These are phyloP conservation scores for Adansonia digitata DNA, from an alignment of 345 rosid species.

Conservation along the genomic window DNA sequence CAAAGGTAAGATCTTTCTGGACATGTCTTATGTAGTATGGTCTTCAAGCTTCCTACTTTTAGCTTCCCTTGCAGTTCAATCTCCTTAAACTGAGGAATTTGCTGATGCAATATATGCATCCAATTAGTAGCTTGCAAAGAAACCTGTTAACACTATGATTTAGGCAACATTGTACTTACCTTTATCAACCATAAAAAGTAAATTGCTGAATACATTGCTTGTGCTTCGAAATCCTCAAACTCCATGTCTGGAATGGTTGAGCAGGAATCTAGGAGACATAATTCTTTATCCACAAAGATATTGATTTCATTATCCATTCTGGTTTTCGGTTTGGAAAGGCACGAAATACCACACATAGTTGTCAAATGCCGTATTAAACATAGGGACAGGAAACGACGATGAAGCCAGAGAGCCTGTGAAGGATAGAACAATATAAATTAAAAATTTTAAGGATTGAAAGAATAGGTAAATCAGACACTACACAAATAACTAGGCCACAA, in stretches of 20 bases:
- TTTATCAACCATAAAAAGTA: constrained; percentile 72
- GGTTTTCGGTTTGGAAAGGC: constrained; percentile 21
- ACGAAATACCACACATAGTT: constrained; percentile 4
- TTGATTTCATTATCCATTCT: constrained; percentile 17
- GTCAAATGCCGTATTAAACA: constrained; percentile 48
- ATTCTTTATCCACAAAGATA: constrained; percentile 55
- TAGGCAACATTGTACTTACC: constrained; percentile 34
- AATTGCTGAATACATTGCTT: constrained; percentile 49
- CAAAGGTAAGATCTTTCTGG: constrained; percentile 49
- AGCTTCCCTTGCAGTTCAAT: constrained; percentile 39
- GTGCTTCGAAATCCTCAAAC: constrained; percentile 71
- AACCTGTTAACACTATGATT: not conserved
- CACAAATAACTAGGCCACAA: not conserved
- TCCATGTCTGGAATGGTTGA: constrained; percentile 41
- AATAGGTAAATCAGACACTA: not conserved
- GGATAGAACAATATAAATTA: not conserved
- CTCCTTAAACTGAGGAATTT: constrained; percentile 33
- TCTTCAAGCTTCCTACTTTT: constrained; percentile 28
- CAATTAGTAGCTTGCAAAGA: not conserved
- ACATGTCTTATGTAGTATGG: constrained; percentile 28
- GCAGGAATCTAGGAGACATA: constrained; percentile 47
- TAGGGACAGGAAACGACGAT: constrained; percentile 71
- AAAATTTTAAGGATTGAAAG: not conserved
- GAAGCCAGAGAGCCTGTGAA: constrained; percentile 83
- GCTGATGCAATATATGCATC: constrained; percentile 35